Percentiles rank a stretch among this genome's conserved stretches.
Conservation (phyloP, 2,329 filamentous ascomycete species). For the Atkinsonella hypoxylon region DNA sequence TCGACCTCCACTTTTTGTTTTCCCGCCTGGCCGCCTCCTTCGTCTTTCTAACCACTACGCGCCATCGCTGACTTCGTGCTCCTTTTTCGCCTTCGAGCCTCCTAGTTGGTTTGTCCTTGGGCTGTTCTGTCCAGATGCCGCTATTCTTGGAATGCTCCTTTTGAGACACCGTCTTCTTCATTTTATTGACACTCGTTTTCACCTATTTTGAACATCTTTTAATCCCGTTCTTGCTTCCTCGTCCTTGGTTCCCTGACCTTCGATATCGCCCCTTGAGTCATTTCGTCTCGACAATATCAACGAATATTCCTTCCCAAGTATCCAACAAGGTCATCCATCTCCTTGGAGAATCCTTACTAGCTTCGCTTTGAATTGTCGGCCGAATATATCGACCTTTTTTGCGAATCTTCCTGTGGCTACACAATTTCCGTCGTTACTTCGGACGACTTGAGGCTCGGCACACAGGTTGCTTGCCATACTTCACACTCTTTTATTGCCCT, state of each 20-base stretch:
- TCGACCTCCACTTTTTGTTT: slow-evolving; percentile 10
- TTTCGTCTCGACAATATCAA: not conserved
- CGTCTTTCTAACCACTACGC: slow-evolving; percentile 5
- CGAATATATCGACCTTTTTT: slow-evolving; percentile 4
- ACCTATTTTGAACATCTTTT: slow-evolving; percentile 20
- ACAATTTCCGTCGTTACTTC: slow-evolving; percentile 2
- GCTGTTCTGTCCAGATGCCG: slow-evolving; percentile 18
- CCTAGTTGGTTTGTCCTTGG: slow-evolving; percentile 14
- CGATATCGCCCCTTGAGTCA: not conserved
- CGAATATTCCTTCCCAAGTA: not conserved
- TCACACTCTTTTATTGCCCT: not conserved
- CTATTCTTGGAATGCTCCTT: slow-evolving; percentile 14
- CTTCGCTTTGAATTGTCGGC: slow-evolving; percentile 8
- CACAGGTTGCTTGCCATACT: slow-evolving; percentile 2
- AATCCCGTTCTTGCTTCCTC: slow-evolving; percentile 18
- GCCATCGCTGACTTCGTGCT: slow-evolving; percentile 4
- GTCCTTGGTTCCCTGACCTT: slow-evolving; percentile 6
- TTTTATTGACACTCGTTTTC: slow-evolving; percentile 22
- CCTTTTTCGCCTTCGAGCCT: slow-evolving; percentile 14
- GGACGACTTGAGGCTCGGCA: slow-evolving; percentile 5
- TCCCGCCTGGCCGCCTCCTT: slow-evolving; percentile 8
- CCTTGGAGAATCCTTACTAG: not conserved
- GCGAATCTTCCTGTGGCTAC: not conserved
- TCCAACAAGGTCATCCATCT: not conserved
- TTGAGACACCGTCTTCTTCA: slow-evolving; percentile 15